Percentiles rank a stretch among this genome's conserved stretches.
Conservation (phyloP, 2,329 filamentous ascomycete species). For the Pseudonectria foliicola region DNA sequence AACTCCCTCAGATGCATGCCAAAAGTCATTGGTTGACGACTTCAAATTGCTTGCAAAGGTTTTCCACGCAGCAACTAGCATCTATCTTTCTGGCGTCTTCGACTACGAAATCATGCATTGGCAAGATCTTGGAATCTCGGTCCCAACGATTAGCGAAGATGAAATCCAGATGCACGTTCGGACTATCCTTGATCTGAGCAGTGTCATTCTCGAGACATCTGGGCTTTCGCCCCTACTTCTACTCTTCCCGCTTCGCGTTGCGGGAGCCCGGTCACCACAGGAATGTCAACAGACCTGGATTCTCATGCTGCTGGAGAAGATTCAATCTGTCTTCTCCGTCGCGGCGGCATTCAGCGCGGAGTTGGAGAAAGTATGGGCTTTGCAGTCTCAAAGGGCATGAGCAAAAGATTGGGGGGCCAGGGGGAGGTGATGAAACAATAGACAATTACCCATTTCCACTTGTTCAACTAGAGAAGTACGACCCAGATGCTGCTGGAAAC, state of each 20-base stretch:
- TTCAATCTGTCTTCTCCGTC: constrained; percentile 19
- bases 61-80: constrained; percentile 27
- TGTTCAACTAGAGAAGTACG: too few species aligned
- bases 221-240: constrained; percentile 25
- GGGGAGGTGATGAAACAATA: too few species aligned
- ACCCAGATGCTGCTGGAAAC: too few species aligned
- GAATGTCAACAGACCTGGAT: constrained; percentile 17
- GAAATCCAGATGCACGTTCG: constrained; percentile 18
- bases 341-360: constrained; percentile 19
- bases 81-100: constrained; percentile 30
- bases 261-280: constrained; percentile 22
- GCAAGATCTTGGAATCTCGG: constrained; percentile 14
- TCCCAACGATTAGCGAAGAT: constrained; percentile 14
- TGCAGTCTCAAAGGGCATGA: too few species aligned
- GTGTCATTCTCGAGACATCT: constrained; percentile 10
- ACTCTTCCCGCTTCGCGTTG: constrained; percentile 28
- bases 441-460: too few species aligned
- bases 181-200: constrained; percentile 16
- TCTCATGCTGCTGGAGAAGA: constrained; percentile 8
- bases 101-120: constrained; percentile 28
- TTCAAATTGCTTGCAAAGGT: constrained; percentile 15
- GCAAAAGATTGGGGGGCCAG: too few species aligned
- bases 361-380: constrained; percentile 18
- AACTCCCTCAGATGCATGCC: not conserved
- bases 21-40: not conserved